A percentile compares a stretch with the other conserved stretches of the same genome.
These are phyloP conservation scores for Juglanconis sp. DNA, from an alignment of 2,329 filamentous ascomycete genomes.

Conservation along the genomic window DNA sequence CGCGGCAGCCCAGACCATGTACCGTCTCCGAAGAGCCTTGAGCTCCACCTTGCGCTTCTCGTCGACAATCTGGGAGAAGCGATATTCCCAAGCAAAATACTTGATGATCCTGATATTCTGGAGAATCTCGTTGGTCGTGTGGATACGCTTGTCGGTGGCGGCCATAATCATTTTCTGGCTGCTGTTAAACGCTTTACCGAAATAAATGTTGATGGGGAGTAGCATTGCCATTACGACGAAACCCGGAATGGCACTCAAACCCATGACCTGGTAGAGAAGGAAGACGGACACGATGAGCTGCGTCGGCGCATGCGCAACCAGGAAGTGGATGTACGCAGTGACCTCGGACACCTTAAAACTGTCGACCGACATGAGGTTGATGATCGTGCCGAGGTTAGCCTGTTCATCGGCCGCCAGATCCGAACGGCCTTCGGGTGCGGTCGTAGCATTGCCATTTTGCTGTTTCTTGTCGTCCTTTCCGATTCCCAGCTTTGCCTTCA, in stretches of 20 bases:
- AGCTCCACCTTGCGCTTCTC: slow-evolving; percentile 83
- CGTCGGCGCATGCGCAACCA: slow-evolving; percentile 88
- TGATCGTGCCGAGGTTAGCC: slow-evolving; percentile 94
- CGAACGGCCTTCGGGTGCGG: neutral
- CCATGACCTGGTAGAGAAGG: slow-evolving; percentile 85
- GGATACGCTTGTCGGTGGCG: slow-evolving; percentile 92
- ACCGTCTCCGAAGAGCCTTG: slow-evolving; percentile 73
- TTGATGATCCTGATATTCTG: slow-evolving; percentile 99
- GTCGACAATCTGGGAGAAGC: slow-evolving; percentile 81
- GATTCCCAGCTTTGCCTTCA: slow-evolving; percentile 58
- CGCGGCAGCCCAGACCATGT: slow-evolving; percentile 86
- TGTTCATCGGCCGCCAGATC: slow-evolving; percentile 58
- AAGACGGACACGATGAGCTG: slow-evolving; percentile 79
- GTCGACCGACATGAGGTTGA: slow-evolving; percentile 99
- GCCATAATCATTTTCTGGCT: slow-evolving; percentile 90
- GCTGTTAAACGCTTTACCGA: slow-evolving; percentile 79
- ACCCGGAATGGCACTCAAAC: slow-evolving; percentile 88
- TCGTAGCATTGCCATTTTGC: slow-evolving; percentile 31
- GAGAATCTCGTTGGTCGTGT: slow-evolving; percentile 93
- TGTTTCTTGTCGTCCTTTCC: slow-evolving; percentile 55
- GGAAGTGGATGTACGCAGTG: slow-evolving; percentile 90
- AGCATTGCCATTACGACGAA: slow-evolving; percentile 87
- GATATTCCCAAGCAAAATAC: slow-evolving; percentile 96
- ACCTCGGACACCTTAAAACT: slow-evolving; percentile 98
- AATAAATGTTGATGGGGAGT: slow-evolving; percentile 83